phyloP scores from a whole-genome alignment of 2,329 filamentous ascomycete genomes.

The Capronia coronata region DNA sequence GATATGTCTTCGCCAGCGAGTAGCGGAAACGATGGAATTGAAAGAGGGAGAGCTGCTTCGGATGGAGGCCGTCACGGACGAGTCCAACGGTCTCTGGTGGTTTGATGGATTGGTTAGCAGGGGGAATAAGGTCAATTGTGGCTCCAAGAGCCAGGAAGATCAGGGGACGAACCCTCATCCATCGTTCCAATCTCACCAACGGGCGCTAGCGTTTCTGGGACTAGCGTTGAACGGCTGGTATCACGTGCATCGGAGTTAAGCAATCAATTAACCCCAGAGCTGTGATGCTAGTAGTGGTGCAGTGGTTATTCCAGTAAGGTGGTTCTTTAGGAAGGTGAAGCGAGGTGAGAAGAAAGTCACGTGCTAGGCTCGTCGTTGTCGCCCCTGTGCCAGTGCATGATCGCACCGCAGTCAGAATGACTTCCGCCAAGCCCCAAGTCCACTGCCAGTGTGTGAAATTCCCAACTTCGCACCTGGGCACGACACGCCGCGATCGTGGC shows the following conservation, averaged over 20 bases:
- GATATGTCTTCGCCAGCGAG: not conserved
- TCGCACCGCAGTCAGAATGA: not conserved
- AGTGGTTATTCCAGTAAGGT: not conserved
- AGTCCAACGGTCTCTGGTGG: conserved; percentile 5
- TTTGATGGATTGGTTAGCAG: conserved; percentile 18
- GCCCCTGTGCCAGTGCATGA: no score
- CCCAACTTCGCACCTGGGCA: conserved; percentile 2
- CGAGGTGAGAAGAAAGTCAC: not conserved
- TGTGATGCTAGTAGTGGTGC: no score
- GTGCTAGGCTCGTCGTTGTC: not conserved
- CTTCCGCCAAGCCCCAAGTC: not conserved
- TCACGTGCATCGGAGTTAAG: not conserved
- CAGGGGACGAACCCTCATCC: conserved; percentile 1
- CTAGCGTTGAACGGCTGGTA: not conserved
- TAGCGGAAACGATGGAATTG: not conserved
- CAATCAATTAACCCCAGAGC: no score
- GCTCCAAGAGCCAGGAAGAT: conserved; percentile 8
- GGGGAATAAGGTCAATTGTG: conserved; percentile 7
- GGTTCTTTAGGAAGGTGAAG: not conserved
- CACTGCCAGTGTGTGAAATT: conserved; percentile 1
- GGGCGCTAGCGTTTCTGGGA: not conserved
- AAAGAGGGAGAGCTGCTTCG: conserved; percentile 13
- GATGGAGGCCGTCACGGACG: conserved; percentile 13
- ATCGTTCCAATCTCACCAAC: not conserved
- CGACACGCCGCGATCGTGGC: not conserved